Evolutionary conservation across 495 filamentous ascomycete genomes (phyloP), one percentile per base, ranked within the genome.

Genomic region (Xylaria grammica): DNA sequence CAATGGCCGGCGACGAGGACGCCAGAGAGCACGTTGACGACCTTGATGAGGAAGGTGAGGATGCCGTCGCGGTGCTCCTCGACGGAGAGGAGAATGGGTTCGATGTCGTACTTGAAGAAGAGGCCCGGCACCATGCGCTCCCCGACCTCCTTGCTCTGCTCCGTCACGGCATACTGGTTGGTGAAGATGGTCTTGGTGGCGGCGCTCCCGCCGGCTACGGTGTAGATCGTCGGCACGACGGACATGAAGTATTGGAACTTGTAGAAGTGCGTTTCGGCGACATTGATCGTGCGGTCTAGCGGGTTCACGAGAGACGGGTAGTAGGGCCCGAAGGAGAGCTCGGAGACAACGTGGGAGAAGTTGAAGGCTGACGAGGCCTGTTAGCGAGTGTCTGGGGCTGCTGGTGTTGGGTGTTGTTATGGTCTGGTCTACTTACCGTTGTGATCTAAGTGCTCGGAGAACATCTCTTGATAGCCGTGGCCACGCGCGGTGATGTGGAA

Each of bases 21-120:
- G 34, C 86, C 86, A 55, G 81, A 83, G 15, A 89, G 71, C 34
- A 89, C 78, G 69, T 89, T 85, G 20, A 86, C 86, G 34, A 96
- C 74, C 72, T 94, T 85, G 68, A 99, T 84, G 38, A 93, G 40
- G 70, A 98, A 84, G 24, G 82, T 79, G 60, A 96, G 74, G 59
- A 97, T 82, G 19, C 90, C 82, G 44, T 86, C 88, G 67, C 94
- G 83, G 70, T 89, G 87, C 79, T 97, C 95, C 66, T 89, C 89
- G 57, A 99, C 87, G 26, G 89, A 87, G 30, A 99, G 80, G 68
- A 92, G 74, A 69, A 99, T 94, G 4, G 95, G 95, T 85, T 99
- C 95, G 73, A 99, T 97, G 77, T 98, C 94, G 75, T 94, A 99
- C 81, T 98, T 98, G 84, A 99, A 93, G 77, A 97, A 99, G 67